Evolutionary conservation across 805 yeast species (phyloP).

Genomic region (Wickerhamiella lipophila): DNA sequence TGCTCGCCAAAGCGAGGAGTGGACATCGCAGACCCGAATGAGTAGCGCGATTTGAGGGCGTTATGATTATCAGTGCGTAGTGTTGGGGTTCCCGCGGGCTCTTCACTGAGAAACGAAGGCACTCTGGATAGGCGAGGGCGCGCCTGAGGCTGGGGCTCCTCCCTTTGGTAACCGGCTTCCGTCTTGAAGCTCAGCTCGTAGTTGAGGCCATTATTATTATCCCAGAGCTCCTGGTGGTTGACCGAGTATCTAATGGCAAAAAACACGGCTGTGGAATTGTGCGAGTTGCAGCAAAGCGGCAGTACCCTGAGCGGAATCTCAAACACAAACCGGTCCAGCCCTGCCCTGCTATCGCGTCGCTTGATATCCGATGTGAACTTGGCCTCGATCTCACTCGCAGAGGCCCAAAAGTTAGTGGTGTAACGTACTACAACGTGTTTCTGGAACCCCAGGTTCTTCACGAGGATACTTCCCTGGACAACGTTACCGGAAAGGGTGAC

Average conservation of each 20-base stretch:
- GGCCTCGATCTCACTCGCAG: constrained; percentile 58
- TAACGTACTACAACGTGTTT: constrained; percentile 61
- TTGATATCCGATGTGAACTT: constrained; percentile 41
- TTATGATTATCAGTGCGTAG: not conserved
- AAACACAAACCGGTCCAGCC: constrained; percentile 56
- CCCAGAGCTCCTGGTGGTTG: constrained; percentile 53
- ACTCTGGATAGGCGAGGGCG: constrained; percentile 2
- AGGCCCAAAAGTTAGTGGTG: constrained; percentile 67
- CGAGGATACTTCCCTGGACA: constrained; percentile 65
- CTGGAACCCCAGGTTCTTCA: constrained; percentile 55
- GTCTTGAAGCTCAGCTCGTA: constrained; percentile 39
- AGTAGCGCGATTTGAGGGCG: constrained; percentile 23
- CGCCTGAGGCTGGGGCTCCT: not conserved
- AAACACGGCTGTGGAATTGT: constrained; percentile 27
- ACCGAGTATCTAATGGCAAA: constrained; percentile 49
- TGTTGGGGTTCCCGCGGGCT: constrained; percentile 9
- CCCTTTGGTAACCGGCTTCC: constrained; percentile 11
- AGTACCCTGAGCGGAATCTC: constrained; percentile 34
- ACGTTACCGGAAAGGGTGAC: constrained; percentile 47
- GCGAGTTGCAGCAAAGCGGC: constrained; percentile 21
- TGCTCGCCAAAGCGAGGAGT: constrained; percentile 9
- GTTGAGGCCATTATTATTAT: constrained; percentile 51
- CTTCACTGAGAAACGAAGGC: constrained; percentile 5
- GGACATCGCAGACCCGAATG: constrained; percentile 24
- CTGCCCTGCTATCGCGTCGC: constrained; percentile 22